A percentile compares a stretch with the other conserved stretches of the same genome.
phyloP scores from a whole-genome alignment of 1,284 basidiomycete species.

The Porogramme epimiltina region DNA sequence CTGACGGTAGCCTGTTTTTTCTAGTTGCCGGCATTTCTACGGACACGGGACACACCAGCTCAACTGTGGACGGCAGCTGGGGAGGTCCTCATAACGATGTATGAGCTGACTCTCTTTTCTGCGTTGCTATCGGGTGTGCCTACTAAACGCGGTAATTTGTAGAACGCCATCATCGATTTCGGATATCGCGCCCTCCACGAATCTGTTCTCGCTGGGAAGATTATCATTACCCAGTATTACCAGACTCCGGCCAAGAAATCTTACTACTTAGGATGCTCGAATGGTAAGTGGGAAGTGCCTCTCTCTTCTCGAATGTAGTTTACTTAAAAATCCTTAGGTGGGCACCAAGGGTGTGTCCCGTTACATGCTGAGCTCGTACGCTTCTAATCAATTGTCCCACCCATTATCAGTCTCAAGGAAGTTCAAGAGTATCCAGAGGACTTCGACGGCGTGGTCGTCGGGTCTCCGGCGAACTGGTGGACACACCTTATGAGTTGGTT shows the following conservation, averaged over 20 bases:
- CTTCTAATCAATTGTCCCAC: no score
- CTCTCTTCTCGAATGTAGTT: no score
- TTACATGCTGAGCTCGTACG: neutral
- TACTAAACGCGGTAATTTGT: conserved; percentile 10
- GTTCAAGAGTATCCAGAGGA: conserved; percentile 23
- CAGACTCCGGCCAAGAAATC: conserved; percentile 12
- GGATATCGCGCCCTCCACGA: conserved; percentile 25
- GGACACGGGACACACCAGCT: conserved; percentile 18
- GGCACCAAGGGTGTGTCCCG: neutral
- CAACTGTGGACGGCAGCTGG: conserved; percentile 13
- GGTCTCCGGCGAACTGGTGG: conserved; percentile 22
- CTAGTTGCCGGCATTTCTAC: no score
- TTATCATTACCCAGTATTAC: conserved; percentile 24
- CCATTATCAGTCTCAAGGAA: conserved; percentile 16
- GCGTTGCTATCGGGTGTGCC: neutral
- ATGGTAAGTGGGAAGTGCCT: conserved; percentile 21
- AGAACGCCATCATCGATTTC: no score
- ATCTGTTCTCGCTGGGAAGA: conserved; percentile 22
- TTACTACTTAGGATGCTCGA: conserved; percentile 29
- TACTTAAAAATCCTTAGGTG: no score
- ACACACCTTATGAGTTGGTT: conserved; percentile 17
- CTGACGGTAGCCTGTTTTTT: no score
- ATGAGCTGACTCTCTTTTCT: neutral
- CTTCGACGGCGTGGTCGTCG: conserved; percentile 24
- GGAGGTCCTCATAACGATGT: conserved; percentile 23